Base-by-base conservation (phyloP, 2,329 filamentous ascomycete genomes). In the Thielaviopsis musarum region DNA sequence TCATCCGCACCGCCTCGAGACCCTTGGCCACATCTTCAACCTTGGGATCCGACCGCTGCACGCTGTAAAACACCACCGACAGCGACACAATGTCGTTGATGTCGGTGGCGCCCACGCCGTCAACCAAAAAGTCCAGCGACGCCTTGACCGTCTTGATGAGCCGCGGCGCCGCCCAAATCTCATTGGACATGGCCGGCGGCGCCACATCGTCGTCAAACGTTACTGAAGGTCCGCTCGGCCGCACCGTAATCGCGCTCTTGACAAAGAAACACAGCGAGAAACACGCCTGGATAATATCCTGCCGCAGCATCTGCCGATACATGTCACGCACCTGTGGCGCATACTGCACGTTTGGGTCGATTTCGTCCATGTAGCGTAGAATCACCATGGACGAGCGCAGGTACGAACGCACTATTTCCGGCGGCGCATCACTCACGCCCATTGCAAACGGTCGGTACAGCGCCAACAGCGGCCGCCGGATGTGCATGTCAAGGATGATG, bases 181-280 rank as follows among this genome's bases (percentile, higher is more conserved):
- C 60, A 49, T 52, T 57, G 45, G 57, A 55, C 19, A 59, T 34
- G 10, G 6, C 34, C 26, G 56, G 24, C 19, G 57, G 57, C n/a
- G 60, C 19, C 6, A 57, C 28, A 26, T 59, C 57, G n/a, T 61
- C 51, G 24, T 59, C 59, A 26, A 53, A 52, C 17, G 59, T 55
- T 15, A 55, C 53, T 21, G 48, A 30, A 5, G 53, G 49, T 2
- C 38, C 52, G n/a, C 51, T 51, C 13, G 30, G 4, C 30, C 22
- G 45, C 13, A 51, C 58, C 52, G 41, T 59, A 30, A 57, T 64
- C 30, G 60, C 57, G 45, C 61, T 63, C 59, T 70, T 71, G 65
- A 81, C 77, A 60, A 77, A 81, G 63, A 76, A 79, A 65, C 78
- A 81, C 13, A 81, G 69, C 60, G 77, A 78, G 52, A 81, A 72